A percentile compares a stretch with the other conserved stretches of the same genome.
Conservation (phyloP, 2,329 filamentous ascomycete genomes). For the Nemania sp. region DNA sequence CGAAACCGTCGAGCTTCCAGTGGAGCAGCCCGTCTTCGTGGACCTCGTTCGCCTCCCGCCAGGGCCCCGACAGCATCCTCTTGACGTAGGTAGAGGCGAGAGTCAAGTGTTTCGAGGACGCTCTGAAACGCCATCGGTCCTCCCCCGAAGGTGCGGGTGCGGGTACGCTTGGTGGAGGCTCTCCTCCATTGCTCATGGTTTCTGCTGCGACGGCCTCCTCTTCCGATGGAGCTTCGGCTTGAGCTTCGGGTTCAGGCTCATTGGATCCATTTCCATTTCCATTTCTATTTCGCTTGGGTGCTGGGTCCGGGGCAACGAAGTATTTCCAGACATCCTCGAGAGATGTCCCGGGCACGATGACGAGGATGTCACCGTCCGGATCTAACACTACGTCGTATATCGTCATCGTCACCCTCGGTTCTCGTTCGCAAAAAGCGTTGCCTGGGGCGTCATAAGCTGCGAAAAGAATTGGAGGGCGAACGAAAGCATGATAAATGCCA, state of each 20-base stretch:
- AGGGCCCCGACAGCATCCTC: slow-evolving; percentile 17
- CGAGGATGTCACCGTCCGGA: slow-evolving; percentile 21
- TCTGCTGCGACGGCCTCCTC: neutral
- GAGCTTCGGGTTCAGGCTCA: neutral
- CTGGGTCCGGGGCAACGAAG: no score
- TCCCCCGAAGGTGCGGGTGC: neutral
- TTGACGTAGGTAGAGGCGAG: slow-evolving; percentile 17
- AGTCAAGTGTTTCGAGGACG: slow-evolving; percentile 21
- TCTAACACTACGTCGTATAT: slow-evolving; percentile 11
- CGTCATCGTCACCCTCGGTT: slow-evolving; percentile 15
- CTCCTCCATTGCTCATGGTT: neutral
- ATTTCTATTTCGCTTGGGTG: no score
- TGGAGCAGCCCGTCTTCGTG: slow-evolving; percentile 15
- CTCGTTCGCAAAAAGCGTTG: neutral
- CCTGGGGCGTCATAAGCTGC: no score
- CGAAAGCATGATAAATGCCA: neutral
- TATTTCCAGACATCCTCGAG: no score
- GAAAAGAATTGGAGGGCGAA: neutral
- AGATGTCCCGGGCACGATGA: slow-evolving; percentile 9
- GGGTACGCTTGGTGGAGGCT: neutral
- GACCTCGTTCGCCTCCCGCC: slow-evolving; percentile 12
- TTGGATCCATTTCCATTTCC: neutral
- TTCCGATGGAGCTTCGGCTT: neutral
- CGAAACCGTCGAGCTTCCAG: slow-evolving; percentile 12
- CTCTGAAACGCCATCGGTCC: slow-evolving; percentile 17